Base-by-base conservation (phyloP, 2,329 filamentous ascomycete species). In the Clarireedia sp. region DNA sequence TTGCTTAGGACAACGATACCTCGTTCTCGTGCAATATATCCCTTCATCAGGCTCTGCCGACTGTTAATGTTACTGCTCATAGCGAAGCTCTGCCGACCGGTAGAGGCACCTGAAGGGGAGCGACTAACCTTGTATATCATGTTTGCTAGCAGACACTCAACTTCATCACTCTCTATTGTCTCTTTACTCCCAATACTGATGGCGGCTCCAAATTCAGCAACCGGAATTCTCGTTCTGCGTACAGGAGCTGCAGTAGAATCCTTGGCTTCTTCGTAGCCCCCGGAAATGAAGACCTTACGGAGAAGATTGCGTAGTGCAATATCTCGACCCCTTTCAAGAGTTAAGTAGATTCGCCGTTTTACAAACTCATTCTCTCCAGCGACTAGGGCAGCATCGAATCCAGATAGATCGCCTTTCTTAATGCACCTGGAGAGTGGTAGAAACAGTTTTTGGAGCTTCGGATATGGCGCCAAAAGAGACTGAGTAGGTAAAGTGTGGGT, bases 1-100 rank as follows among this genome's bases (percentile, higher is more conserved):
- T 96, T 97, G 71, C 90, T 96, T 56, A 99, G 74, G 19, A 99
- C 94, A 26, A 99, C 87, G 63, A 91, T 91, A 36, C 87, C 87
- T 63, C 88, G 83, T 63, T 96, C 91, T 54, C 92, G 86, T 33
- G 92, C 86, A 63, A 99, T 99, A 72, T 99, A 99, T 41, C 95
- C 94, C 73, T 97, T 99, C 89, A 99, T 96, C 49, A 70, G 61
- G 55, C 65, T 69, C 68, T 70, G 12, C 41, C 17, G 8, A 55
- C 7, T 17, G 6, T 55, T 46, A 56, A 45, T 40, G n/a, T 38
- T 1, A 23, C 41, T 51, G 36, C 38, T n/a, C 38, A 41, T 41
- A 10, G n/a, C 41, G 9, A 8, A 45, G 12, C 24, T 21, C 24
- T n/a, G 26, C 37, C n/a, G 17, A 17, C 29, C 29, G 16, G 14